Conservation (phyloP, 1,284 basidiomycete species). For the Farysia itapuensis region DNA sequence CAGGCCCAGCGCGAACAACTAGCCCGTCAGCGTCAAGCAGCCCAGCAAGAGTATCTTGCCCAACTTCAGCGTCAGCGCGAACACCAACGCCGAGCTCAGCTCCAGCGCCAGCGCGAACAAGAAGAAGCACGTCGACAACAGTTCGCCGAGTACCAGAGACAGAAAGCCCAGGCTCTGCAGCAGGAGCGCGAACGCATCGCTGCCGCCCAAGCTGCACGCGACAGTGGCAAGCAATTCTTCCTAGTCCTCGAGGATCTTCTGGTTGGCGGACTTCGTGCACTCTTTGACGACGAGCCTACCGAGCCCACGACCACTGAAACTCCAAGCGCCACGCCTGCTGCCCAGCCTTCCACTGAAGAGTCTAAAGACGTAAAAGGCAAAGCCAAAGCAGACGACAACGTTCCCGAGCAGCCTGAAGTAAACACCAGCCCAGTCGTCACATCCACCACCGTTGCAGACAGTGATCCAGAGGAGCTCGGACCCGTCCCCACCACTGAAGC, state of each 20-base stretch:
- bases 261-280: no score
- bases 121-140: slow-evolving; percentile 15
- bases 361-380: slow-evolving; percentile 35
- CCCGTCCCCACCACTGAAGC: slow-evolving; percentile 7
- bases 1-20: slow-evolving; percentile 32
- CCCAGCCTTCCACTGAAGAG: slow-evolving; percentile 4
- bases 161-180: slow-evolving; percentile 33
- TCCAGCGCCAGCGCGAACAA: slow-evolving; percentile 31
- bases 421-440: slow-evolving; percentile 8
- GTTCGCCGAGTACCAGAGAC: slow-evolving; percentile 20
- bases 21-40: slow-evolving; percentile 20
- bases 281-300: slow-evolving; percentile 9
- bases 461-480: slow-evolving; percentile 33
- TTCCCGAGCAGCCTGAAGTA: slow-evolving; percentile 6
- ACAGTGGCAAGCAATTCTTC: slow-evolving; percentile 17
- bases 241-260: slow-evolving; percentile 8
- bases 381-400: slow-evolving; percentile 7
- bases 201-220: no score
- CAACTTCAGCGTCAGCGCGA: slow-evolving; percentile 29
- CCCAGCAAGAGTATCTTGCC: no score
- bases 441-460: slow-evolving; percentile 11
- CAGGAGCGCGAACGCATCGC: slow-evolving; percentile 29
- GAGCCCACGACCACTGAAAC: background rate
- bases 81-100: slow-evolving; percentile 35
- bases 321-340: background rate